Conservation (phyloP, 2,329 filamentous ascomycete genomes). For the Pseudocercospora fijiensis region DNA sequence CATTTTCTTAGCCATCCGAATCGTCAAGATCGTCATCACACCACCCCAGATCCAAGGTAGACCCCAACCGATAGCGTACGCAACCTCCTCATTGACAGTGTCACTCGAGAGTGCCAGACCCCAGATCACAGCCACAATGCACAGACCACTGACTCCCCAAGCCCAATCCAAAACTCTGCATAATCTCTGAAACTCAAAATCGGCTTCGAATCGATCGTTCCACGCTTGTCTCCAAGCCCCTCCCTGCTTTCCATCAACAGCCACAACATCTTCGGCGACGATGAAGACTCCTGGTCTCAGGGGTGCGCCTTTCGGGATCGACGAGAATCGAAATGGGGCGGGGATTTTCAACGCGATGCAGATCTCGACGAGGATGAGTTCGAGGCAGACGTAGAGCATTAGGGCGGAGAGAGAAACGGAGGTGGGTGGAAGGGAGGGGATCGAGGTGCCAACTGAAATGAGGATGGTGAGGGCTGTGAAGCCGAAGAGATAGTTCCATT, state of each 20-base stretch:
- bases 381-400: background rate
- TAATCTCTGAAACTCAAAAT: background rate
- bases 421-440: background rate
- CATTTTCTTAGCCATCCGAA: background rate
- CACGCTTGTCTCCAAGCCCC: background rate
- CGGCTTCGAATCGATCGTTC: background rate
- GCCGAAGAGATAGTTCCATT: background rate
- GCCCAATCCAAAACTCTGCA: background rate
- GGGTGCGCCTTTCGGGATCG: background rate
- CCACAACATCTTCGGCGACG: background rate
- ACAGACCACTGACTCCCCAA: background rate
- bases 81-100: background rate
- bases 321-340: background rate
- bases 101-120: background rate
- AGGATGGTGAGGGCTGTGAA: background rate
- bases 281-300: background rate
- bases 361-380: background rate
- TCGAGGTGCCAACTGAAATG: background rate
- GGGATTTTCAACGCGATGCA: background rate
- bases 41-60: background rate
- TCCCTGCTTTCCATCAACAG: slow-evolving; percentile 10
- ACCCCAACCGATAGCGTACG: background rate
- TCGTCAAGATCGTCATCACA: background rate
- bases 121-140: background rate
- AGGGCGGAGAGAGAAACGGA: background rate